Conservation (phyloP, 148 eudicot genomes). For the Rhododendron vialii region DNA sequence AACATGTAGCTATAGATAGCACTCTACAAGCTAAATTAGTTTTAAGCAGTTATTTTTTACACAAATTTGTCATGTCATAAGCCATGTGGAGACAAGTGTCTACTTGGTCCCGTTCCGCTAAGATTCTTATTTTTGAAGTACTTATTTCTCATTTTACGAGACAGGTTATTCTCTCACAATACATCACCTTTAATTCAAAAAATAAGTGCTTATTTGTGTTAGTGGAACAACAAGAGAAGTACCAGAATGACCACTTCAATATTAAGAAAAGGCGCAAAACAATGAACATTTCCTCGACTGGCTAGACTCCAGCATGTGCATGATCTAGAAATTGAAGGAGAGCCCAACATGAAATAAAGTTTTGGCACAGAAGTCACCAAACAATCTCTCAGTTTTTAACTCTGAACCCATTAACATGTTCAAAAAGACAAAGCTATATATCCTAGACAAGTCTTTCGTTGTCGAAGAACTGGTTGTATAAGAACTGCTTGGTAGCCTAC, state of each 20-base stretch:
- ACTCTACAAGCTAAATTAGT: background rate
- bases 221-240: background rate
- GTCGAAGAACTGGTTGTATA: background rate
- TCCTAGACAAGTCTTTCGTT: background rate
- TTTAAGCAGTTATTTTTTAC: background rate
- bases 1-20: background rate
- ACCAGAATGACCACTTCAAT: background rate
- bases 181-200: no score
- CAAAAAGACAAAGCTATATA: background rate
- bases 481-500: background rate
- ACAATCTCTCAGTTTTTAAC: background rate
- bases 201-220: no score
- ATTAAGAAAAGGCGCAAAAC: background rate
- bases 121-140: no score
- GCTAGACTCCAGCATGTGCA: background rate
- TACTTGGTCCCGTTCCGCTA: background rate
- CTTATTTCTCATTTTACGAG: no score
- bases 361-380: background rate
- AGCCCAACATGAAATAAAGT: background rate
- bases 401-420: background rate
- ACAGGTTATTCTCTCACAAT: no score
- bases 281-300: background rate
- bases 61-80: background rate
- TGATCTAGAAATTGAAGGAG: background rate
- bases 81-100: background rate